Conservation (phyloP, 1,284 basidiomycete genomes). For the Irpex rosettiformis region DNA sequence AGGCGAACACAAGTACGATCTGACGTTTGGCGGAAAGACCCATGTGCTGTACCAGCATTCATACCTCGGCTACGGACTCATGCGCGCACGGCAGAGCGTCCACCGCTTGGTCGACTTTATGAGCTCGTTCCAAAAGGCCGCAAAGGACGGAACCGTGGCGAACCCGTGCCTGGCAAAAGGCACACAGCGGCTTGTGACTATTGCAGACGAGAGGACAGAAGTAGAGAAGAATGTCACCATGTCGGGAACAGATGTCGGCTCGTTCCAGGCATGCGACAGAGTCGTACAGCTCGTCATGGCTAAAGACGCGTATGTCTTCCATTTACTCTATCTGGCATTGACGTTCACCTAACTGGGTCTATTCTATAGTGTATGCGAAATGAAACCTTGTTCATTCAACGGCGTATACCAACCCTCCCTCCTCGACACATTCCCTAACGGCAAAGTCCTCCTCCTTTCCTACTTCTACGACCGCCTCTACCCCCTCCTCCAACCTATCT, state of each 20-base stretch:
- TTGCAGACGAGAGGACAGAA: constrained; percentile 58
- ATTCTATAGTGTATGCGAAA: constrained; percentile 68
- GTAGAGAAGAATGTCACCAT: constrained; percentile 69
- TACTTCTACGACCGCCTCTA: constrained; percentile 96
- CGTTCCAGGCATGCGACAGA: constrained; percentile 83
- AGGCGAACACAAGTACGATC: constrained; percentile 92
- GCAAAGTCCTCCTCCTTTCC: constrained; percentile 82
- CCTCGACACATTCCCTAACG: constrained; percentile 81
- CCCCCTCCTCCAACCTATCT: constrained; percentile 62
- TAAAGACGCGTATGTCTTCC: constrained; percentile 81
- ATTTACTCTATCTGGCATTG: constrained; percentile 1
- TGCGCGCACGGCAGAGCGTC: constrained; percentile 83
- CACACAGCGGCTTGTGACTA: constrained; percentile 60
- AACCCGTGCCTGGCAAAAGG: constrained; percentile 85
- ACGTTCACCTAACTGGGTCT: background rate
- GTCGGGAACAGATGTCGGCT: constrained; percentile 76
- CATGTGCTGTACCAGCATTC: constrained; percentile 91
- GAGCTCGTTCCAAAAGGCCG: constrained; percentile 44
- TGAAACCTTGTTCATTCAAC: constrained; percentile 94
- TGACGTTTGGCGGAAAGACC: constrained; percentile 70
- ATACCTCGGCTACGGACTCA: constrained; percentile 94
- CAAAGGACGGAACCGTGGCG: constrained; percentile 40
- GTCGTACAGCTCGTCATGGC: constrained; percentile 91
- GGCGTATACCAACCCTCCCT: constrained; percentile 98
- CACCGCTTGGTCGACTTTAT: constrained; percentile 91